Conservation (phyloP, 1,139 yeast genomes). For the Taphrina wiesneri region DNA sequence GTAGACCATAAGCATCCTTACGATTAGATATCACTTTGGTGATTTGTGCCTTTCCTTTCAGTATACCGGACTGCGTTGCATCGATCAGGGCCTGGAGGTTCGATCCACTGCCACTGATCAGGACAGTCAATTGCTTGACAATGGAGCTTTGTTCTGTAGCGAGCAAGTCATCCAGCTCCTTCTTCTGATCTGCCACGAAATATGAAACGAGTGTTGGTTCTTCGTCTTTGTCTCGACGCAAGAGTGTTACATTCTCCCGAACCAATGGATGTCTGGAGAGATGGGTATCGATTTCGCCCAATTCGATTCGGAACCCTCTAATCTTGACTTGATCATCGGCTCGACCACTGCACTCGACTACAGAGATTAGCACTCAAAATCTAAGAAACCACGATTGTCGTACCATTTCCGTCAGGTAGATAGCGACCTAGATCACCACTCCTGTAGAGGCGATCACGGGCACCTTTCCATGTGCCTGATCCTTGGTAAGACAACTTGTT, state of each 20-base stretch:
- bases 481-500: conserved; percentile 41
- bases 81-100: conserved; percentile 91
- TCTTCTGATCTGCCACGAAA: conserved; percentile 77
- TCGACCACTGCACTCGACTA: conserved; percentile 94
- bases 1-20: conserved; percentile 76
- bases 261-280: conserved; percentile 53
- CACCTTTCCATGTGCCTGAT: conserved; percentile 67
- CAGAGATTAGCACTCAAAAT: background rate
- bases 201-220: conserved; percentile 90
- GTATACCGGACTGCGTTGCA: conserved; percentile 54
- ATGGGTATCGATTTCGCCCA: conserved; percentile 97
- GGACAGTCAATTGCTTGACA: conserved; percentile 49
- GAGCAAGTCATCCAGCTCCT: conserved; percentile 50
- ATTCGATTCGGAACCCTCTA: conserved; percentile 95
- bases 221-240: conserved; percentile 80
- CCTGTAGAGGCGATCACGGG: conserved; percentile 91
- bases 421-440: conserved; percentile 98
- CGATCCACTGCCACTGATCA: conserved; percentile 93
- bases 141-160: conserved; percentile 43
- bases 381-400: background rate
- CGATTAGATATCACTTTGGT: conserved; percentile 81
- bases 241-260: conserved; percentile 35
- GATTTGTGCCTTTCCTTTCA: conserved; percentile 54
- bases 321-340: conserved; percentile 99
- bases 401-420: conserved; percentile 81